Percentiles rank a stretch among this genome's conserved stretches.
Conservation (phyloP, 495 filamentous ascomycete genomes). For the Ascobolus immersus region DNA sequence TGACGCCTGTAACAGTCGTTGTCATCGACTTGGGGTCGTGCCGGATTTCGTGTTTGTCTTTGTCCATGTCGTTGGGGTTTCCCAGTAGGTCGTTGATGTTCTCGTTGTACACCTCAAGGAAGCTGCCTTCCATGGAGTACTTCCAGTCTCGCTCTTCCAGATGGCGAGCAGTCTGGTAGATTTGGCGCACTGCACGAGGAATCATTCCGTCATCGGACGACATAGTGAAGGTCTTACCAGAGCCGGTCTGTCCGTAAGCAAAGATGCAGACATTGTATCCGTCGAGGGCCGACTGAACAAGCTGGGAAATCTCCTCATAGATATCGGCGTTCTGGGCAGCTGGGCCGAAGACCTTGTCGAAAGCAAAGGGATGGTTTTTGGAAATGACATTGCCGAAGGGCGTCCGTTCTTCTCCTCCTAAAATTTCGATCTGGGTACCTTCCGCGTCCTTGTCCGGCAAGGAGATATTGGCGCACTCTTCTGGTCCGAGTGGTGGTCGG, state of each 20-base stretch:
- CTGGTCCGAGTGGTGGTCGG: constrained; percentile 39
- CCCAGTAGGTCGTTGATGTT: constrained; percentile 81
- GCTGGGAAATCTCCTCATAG: constrained; percentile 89
- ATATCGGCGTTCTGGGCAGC: constrained; percentile 53
- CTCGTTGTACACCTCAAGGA: constrained; percentile 99
- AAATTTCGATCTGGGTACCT: constrained; percentile 58
- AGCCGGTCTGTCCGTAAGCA: constrained; percentile 93
- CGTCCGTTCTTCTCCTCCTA: constrained; percentile 60
- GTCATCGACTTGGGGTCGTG: constrained; percentile 61
- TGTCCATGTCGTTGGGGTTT: constrained; percentile 44
- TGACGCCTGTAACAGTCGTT: constrained; percentile 64
- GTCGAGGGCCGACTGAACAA: constrained; percentile 87
- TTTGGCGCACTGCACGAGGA: constrained; percentile 70
- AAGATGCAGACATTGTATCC: constrained; percentile 99
- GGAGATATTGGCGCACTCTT: constrained; percentile 37
- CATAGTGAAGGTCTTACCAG: constrained; percentile 89
- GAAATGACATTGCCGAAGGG: constrained; percentile 49
- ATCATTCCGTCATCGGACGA: constrained; percentile 86
- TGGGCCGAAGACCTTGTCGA: constrained; percentile 81
- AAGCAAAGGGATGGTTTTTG: constrained; percentile 63
- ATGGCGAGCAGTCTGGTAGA: constrained; percentile 59
- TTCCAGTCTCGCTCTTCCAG: constrained; percentile 80
- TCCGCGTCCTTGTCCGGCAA: constrained; percentile 58
- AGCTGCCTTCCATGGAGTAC: constrained; percentile 82
- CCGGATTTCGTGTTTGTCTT: constrained; percentile 76